Conservation (phyloP, 2,329 filamentous ascomycete genomes). For the Aureobasidium namibiae region DNA sequence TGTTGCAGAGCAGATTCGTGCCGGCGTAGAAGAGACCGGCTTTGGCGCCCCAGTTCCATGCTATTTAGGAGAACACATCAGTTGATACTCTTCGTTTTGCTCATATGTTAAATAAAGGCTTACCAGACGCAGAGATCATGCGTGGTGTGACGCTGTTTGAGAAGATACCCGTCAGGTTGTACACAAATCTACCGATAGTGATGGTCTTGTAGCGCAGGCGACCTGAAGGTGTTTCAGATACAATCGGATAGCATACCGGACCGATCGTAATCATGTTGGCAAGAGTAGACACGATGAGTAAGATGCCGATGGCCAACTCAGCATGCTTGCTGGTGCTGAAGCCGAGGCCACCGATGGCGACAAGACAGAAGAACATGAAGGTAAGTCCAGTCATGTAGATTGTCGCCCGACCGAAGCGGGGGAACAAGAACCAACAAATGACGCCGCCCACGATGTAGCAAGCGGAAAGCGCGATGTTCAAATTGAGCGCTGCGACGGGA, state of each 20-base stretch:
- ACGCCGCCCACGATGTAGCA: conserved; percentile 27
- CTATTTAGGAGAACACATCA: conserved; percentile 21
- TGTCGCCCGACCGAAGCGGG: conserved; percentile 30
- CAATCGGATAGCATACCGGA: conserved; percentile 31
- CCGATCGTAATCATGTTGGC: conserved; percentile 23
- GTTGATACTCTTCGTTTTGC: neutral
- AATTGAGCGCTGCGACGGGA: conserved; percentile 30
- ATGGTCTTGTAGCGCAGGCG: conserved; percentile 32
- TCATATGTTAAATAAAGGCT: neutral
- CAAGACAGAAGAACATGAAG: conserved; percentile 31
- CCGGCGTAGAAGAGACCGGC: conserved; percentile 36
- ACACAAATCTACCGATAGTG: conserved; percentile 31
- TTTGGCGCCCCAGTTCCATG: conserved; percentile 32
- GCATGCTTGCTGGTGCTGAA: conserved; percentile 11
- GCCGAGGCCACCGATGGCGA: conserved; percentile 10
- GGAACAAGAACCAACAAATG: conserved; percentile 34
- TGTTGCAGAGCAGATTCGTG: conserved; percentile 24
- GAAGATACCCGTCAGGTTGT: conserved; percentile 32
- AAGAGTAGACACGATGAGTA: conserved; percentile 29
- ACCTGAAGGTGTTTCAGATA: conserved; percentile 30
- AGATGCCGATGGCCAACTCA: conserved; percentile 24
- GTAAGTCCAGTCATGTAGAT: conserved; percentile 36
- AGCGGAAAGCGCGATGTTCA: conserved; percentile 26
- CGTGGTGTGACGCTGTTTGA: conserved; percentile 35
- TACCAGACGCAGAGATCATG: conserved; percentile 26